Base-by-base conservation (phyloP, 768 basidiomycete genomes). In the Kwoniella shandongensis region DNA sequence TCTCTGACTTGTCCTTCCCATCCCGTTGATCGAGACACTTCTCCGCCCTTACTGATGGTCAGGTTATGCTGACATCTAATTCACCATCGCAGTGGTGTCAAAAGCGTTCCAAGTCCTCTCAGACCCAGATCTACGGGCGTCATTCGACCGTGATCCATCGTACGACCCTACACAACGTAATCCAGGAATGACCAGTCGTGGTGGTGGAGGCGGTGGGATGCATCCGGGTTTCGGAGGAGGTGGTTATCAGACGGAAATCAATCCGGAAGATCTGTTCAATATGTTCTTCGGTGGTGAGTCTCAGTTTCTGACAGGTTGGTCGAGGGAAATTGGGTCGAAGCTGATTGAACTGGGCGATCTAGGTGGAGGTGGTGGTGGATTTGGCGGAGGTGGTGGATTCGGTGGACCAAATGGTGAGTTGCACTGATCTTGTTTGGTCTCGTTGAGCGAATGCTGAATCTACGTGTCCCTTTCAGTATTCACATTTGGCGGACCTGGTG, bases 51-150 rank as follows among this genome's bases (percentile, higher is more conserved):
- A n/a, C n/a, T n/a, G n/a, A n/a, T n/a, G n/a, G n/a, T n/a, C n/a
- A n/a, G n/a, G n/a, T n/a, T n/a, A n/a, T 57, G 17, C 32, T 35
- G 15, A 32, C 26, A 38, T 44, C 41, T 27, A 44, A 18, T 52
- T 45, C 15, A 50, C 29, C 54, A 48, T 64, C 2, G 11, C 70
- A 98, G 94, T 93, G 87, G 91, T 98, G 26, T 94, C 91, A 3
- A 97, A 96, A 78, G 92, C 93, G 10, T 98, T 97, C 78, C 91
- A 94, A 74, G 86, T 97, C 8, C 79, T 98, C 32, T 93, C 91
- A 84, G 93, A 98, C 77, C 79, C 89, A 30, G 87, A 93, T 79
- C 91, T 94, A 74, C 86, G 93, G 59, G 84, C 88, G n/a, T 81
- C 83, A 25, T 94, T 83, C 73, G 93, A 97, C 36, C 83, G 85